phyloP scores from a whole-genome alignment of 2,329 filamentous ascomycete genomes.

The Daldinia eschscholtzii region DNA sequence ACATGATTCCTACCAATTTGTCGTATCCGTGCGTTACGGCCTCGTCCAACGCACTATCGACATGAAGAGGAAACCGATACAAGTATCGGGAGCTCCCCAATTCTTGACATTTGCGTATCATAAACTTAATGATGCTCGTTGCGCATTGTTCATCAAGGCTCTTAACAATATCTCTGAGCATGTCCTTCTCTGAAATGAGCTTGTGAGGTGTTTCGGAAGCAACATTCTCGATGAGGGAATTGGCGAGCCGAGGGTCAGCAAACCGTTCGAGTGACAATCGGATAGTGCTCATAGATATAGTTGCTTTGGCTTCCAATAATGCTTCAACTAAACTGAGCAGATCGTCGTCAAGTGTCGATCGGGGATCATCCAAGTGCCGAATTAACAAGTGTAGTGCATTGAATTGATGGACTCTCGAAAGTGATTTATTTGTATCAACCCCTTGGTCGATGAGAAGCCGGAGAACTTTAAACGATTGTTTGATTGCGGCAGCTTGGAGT shows the following conservation, averaged over 20 bases:
- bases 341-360: neutral
- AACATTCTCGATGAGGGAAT: neutral
- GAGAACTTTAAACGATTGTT: neutral
- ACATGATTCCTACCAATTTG: neutral
- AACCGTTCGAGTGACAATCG: accelerated
- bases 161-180: neutral
- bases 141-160: neutral
- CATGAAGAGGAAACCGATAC: neutral
- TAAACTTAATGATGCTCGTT: neutral
- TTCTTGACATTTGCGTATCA: neutral
- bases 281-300: neutral
- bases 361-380: neutral
- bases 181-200: neutral
- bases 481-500: neutral
- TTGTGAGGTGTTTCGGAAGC: neutral
- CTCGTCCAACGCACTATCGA: neutral
- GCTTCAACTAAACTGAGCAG: neutral
- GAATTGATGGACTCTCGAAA: neutral
- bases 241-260: neutral
- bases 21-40: neutral
- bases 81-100: neutral
- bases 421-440: neutral
- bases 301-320: neutral
- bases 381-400: neutral
- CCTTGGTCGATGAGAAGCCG: neutral